Percentiles rank a stretch among this genome's conserved stretches.
Conservation (phyloP, 495 filamentous ascomycete species). For the Neurospora hispaniola region DNA sequence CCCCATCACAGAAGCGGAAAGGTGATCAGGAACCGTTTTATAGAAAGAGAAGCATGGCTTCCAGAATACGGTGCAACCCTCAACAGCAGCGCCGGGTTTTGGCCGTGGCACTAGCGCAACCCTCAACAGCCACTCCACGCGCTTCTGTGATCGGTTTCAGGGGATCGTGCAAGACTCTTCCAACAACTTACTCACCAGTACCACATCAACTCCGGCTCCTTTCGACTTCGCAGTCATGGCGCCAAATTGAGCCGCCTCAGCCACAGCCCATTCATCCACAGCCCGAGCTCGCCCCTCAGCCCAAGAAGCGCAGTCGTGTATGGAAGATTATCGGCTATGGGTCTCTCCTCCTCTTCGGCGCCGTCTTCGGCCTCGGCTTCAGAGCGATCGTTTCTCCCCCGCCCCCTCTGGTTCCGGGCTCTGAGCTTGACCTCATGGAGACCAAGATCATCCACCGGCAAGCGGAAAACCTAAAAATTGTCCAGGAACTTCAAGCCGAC, state of each 20-base stretch:
- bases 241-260: conserved; percentile 2
- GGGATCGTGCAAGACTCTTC: background rate
- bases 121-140: background rate
- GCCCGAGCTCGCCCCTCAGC: background rate
- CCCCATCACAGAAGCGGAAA: background rate
- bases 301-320: background rate
- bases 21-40: background rate
- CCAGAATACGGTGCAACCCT: background rate
- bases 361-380: conserved; percentile 19
- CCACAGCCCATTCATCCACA: background rate
- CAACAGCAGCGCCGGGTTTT: background rate
- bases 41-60: background rate
- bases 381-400: conserved; percentile 29
- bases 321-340: conserved; percentile 13
- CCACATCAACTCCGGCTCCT: background rate
- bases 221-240: conserved; percentile 2
- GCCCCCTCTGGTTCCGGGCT: conserved; percentile 18
- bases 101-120: background rate
- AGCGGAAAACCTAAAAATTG: conserved; percentile 39
- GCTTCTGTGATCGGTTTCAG: background rate
- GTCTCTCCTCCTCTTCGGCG: conserved; percentile 31
- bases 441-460: conserved; percentile 20
- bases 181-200: background rate
- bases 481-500: conserved; percentile 40
- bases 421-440: conserved; percentile 23